These are phyloP conservation scores for Debaryomyces psychrophilus DNA, from an alignment of 1,139 yeast species.

Conservation along the genomic window DNA sequence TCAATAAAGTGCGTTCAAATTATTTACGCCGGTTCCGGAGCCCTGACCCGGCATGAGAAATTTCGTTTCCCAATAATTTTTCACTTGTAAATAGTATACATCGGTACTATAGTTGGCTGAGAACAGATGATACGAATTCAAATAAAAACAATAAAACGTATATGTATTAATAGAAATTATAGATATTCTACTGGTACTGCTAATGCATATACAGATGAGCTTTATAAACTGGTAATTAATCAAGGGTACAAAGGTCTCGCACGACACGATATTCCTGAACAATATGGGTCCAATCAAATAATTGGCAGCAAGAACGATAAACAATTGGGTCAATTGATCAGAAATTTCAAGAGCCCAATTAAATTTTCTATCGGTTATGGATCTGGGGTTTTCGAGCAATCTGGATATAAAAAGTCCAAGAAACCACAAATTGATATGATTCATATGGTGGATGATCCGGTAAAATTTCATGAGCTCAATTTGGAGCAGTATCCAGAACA, in stretches of 20 bases:
- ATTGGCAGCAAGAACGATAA: slow-evolving; percentile 47
- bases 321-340: slow-evolving; percentile 53
- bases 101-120: background rate
- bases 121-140: slow-evolving; percentile 10
- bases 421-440: slow-evolving; percentile 82
- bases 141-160: background rate
- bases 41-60: slow-evolving; percentile 3
- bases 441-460: slow-evolving; percentile 76
- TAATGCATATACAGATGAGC: slow-evolving; percentile 31
- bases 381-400: slow-evolving; percentile 86
- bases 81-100: background rate
- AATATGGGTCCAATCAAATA: slow-evolving; percentile 51
- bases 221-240: slow-evolving; percentile 31
- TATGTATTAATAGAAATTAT: background rate
- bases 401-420: slow-evolving; percentile 46
- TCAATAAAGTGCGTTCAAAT: slow-evolving; percentile 3
- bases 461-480: slow-evolving; percentile 76
- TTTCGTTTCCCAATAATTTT: background rate
- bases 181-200: slow-evolving; percentile 7
- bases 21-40: slow-evolving; percentile 2
- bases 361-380: slow-evolving; percentile 90
- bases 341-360: slow-evolving; percentile 69
- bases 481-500: slow-evolving; percentile 68
- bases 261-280: slow-evolving; percentile 28
- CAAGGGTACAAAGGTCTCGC: slow-evolving; percentile 33